These are phyloP conservation scores for Acanthamoeba royreba DNA, from an alignment of 208 protist species.

Conservation along the genomic window DNA sequence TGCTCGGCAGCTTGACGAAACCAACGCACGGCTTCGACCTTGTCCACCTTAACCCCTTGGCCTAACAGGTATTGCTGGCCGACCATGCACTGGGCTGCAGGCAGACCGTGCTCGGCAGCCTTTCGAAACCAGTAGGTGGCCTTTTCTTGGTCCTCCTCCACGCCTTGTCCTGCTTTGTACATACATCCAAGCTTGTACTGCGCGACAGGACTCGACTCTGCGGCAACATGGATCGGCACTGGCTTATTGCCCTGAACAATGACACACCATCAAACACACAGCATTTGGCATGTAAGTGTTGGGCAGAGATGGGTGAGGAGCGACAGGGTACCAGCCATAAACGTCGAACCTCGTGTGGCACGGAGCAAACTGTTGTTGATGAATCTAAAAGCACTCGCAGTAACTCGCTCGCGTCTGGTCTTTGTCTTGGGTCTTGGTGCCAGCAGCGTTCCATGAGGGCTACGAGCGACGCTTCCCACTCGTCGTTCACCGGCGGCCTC, in stretches of 20 bases:
- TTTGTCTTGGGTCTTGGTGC: neutral
- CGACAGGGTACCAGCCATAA: too few species aligned
- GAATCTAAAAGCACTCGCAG: neutral
- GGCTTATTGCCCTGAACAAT: too few species aligned
- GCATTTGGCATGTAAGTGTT: too few species aligned
- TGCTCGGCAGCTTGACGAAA: too few species aligned
- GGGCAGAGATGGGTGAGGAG: too few species aligned
- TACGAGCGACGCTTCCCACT: neutral
- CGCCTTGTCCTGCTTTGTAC: neutral
- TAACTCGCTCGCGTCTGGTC: neutral
- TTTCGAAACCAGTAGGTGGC: neutral
- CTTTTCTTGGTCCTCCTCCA: neutral
- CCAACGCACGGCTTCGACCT: too few species aligned
- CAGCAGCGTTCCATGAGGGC: neutral
- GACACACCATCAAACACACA: too few species aligned
- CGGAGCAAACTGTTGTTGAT: neutral
- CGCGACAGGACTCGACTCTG: neutral
- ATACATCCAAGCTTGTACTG: neutral
- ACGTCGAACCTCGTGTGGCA: neutral
- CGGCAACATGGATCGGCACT: too few species aligned
- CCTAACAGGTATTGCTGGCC: neutral
- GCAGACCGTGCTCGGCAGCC: neutral
- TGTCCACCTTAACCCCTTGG: neutral
- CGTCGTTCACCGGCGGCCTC: neutral
- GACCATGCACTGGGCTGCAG: neutral